Base-by-base conservation (phyloP, 768 basidiomycete species). In the Kwoniella pini region DNA sequence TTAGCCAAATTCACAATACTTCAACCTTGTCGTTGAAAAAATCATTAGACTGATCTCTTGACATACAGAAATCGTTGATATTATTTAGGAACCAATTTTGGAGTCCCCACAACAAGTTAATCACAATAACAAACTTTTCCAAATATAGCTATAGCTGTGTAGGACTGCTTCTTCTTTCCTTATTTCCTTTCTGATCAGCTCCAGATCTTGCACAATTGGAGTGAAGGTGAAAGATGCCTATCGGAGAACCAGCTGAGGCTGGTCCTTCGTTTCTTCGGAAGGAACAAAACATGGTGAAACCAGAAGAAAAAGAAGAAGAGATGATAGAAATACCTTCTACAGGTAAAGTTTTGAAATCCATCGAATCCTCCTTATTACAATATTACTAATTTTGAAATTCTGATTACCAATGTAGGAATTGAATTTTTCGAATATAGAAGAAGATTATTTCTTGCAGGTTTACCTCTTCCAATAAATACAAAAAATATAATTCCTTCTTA, bases 361-460 rank as follows among this genome's bases (percentile, higher is more conserved):
- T n/a, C n/a, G n/a, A n/a, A n/a, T n/a, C n/a, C n/a, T n/a, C n/a
- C n/a, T n/a, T n/a, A n/a, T n/a, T n/a, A n/a, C n/a, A n/a, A n/a
- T n/a, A n/a, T n/a, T n/a, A n/a, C n/a, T n/a, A n/a, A n/a, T n/a
- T n/a, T n/a, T n/a, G n/a, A n/a, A n/a, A n/a, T n/a, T n/a, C n/a
- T n/a, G n/a, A n/a, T n/a, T n/a, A n/a, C n/a, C n/a, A n/a, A n/a
- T 10, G n/a, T 49, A 75, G 73, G 73, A 4, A 56, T 70, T 13
- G 67, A 72, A 46, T 72, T 68, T 60, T 75, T 71, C 60, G 65
- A 75, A 59, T 72, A 72, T 40, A 55, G 73, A 4, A 66, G 73
- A 15, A 27, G 49, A 11, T 61, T 70, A 21, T 75, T 72, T 57
- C 60, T 75, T 13, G 66, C 73, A 7, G 63, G 63, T 27, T 36